A percentile compares a stretch with the other conserved stretches of the same genome.
Conservation (phyloP, 306 rosid genomes). For the Comarum palustre region DNA sequence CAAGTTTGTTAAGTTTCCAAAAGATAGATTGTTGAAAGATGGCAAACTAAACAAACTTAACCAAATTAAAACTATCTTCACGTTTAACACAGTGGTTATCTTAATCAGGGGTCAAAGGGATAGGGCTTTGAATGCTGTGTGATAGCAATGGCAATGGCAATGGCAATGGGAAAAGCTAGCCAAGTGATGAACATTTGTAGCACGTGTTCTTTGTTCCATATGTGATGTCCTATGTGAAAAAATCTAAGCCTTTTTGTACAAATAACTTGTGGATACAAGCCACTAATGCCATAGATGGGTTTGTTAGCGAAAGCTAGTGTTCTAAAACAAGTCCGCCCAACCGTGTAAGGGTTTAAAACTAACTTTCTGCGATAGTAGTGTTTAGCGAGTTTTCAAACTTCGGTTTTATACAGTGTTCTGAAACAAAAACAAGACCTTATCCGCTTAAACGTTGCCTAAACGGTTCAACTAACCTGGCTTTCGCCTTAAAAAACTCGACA, state of each 20-base stretch:
- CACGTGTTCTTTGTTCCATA: not conserved
- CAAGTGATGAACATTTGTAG: not conserved
- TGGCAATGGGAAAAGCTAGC: not conserved
- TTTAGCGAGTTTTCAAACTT: no score
- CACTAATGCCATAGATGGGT: not conserved
- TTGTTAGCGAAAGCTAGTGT: not conserved
- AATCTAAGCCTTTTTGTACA: no score
- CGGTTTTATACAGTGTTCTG: no score
- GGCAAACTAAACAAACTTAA: not conserved
- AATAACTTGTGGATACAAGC: not conserved
- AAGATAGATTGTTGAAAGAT: slow-evolving; percentile 4
- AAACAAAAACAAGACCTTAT: no score
- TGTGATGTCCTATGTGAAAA: not conserved
- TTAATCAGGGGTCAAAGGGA: not conserved
- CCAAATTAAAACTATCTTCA: not conserved
- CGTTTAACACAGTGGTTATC: not conserved
- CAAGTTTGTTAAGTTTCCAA: not conserved
- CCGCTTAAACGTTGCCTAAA: no score
- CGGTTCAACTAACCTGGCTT: no score
- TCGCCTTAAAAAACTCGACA: no score
- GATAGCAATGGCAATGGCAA: not conserved
- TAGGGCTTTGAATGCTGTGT: not conserved
- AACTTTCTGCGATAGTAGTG: no score
- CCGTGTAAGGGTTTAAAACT: no score
- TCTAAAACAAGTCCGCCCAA: no score